Base-by-base conservation (phyloP, 108 stramenopile genomes). In the Stephanodiscus triporus region DNA sequence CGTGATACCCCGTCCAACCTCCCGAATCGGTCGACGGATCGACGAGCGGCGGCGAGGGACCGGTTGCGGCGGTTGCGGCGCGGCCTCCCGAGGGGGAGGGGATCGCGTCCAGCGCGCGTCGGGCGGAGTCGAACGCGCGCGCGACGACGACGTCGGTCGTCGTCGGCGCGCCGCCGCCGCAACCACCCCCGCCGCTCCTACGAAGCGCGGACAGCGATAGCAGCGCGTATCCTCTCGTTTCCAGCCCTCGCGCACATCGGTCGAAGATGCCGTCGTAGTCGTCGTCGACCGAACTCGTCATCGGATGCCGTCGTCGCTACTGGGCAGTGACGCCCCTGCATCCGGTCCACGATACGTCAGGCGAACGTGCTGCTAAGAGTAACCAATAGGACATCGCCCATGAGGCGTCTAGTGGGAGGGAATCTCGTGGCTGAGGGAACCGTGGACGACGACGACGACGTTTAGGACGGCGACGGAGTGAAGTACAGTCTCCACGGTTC, bases 1-100 rank as follows among this genome's bases (percentile, higher is more conserved):
- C n/a, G 69, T 95, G 94, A 62, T 88, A 92, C 0, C 94, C 91
- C 1, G 88, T 91, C 50, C 76, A 88, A 68, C 89, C 77, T 7
- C 83, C 83, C 9, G 93, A 87, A 77, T 90, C 88, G 6, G 84
- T 78, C 7, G 59, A 60, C 45, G 80, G 80, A 56, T 77, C 73
- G 56, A 91, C 88, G 20, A 73, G 9, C 27, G 72, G 72, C 10
- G 58, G 49, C 40, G 48, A 64, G 19, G 27, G 6, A 17, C 23
- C 51, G 1, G 37, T 45, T 16, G 9, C 4, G 16, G n/a, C 23
- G 20, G 34, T 34, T 1, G 47, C 61, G 29, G 10, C 10, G 36
- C 36, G 40, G 40, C 9, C 40, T 9, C 40, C 40, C 40, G 10
- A 9, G 10, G 8, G 40, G 63, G 27, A n/a, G 40, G 54, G 42